Evolutionary conservation across 495 filamentous ascomycete genomes (phyloP).

Genomic region (Hamigera avellanea): DNA sequence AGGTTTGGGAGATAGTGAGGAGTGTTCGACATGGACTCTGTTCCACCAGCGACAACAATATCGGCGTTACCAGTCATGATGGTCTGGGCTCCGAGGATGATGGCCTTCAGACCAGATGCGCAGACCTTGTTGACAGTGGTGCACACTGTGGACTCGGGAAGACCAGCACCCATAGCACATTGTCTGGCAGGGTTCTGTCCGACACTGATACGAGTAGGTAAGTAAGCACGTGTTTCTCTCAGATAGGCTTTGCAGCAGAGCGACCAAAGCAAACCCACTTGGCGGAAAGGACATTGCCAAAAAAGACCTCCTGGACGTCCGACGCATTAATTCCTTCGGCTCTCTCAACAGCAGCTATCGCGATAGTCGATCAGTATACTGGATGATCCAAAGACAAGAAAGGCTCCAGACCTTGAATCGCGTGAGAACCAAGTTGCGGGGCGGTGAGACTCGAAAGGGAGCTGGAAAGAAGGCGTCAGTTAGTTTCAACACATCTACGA

Average conservation of each 20-base stretch:
- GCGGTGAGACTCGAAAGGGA: conserved; percentile 79
- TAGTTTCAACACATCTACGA: conserved; percentile 7
- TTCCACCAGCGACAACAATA: conserved; percentile 81
- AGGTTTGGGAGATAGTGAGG: conserved; percentile 90
- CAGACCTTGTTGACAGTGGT: conserved; percentile 99
- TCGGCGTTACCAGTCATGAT: conserved; percentile 91
- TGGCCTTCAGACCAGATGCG: conserved; percentile 84
- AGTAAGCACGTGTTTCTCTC: conserved; percentile 5
- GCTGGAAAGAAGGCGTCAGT: conserved; percentile 29
- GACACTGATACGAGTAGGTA: conserved; percentile 43
- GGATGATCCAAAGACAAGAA: not conserved
- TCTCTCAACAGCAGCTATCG: conserved; percentile 67
- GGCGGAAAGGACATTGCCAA: conserved; percentile 94
- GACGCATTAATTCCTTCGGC: conserved; percentile 74
- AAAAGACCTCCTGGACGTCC: conserved; percentile 90
- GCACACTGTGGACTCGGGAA: conserved; percentile 63
- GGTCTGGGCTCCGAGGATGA: conserved; percentile 89
- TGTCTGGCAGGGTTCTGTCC: conserved; percentile 95
- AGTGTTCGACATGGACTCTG: conserved; percentile 95
- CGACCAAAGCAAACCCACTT: conserved; percentile 45
- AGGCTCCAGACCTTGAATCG: conserved; percentile 64
- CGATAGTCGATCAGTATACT: conserved; percentile 7
- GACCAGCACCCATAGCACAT: conserved; percentile 78
- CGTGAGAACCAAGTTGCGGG: conserved; percentile 76
- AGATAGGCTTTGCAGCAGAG: conserved; percentile 1